Conservation (phyloP, 73 alveolate genomes). For the Paramecium primaurelia region DNA sequence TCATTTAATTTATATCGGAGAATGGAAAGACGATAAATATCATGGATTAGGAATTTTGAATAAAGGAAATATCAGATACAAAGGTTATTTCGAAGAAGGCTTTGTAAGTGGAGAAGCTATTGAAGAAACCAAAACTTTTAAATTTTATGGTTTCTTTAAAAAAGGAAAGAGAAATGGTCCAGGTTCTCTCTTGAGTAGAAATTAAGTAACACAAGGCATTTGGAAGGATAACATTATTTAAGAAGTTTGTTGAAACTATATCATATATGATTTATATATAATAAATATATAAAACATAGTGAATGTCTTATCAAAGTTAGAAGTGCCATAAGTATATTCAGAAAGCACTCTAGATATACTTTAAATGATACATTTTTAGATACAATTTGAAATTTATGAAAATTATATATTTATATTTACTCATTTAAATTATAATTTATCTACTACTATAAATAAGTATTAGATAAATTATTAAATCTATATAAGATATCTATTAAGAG, state of each 20-base stretch:
- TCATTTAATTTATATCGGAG: not conserved
- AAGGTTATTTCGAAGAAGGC: constrained; percentile 8
- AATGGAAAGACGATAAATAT: constrained; percentile 11
- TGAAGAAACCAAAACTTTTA: not conserved
- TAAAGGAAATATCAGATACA: not conserved
- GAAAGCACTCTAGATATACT: not conserved
- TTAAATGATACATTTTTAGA: not conserved
- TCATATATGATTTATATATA: not conserved
- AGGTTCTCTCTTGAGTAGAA: not conserved
- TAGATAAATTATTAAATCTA: too few species aligned
- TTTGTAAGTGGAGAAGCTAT: not conserved
- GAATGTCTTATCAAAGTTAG: too few species aligned
- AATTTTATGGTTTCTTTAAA: constrained; percentile 12
- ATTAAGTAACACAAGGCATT: not conserved
- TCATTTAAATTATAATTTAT: too few species aligned
- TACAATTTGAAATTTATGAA: too few species aligned
- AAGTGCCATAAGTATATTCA: too few species aligned
- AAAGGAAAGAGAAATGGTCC: constrained; percentile 5
- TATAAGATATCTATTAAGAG: too few species aligned
- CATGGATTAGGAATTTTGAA: constrained; percentile 23
- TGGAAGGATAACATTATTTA: not conserved
- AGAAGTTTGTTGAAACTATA: not conserved
- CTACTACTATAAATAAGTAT: too few species aligned
- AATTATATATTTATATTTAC: too few species aligned
- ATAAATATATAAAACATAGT: not conserved